Evolutionary conservation across 495 filamentous ascomycete species (phyloP).

Genomic region (Trichoderma erinaceum): DNA sequence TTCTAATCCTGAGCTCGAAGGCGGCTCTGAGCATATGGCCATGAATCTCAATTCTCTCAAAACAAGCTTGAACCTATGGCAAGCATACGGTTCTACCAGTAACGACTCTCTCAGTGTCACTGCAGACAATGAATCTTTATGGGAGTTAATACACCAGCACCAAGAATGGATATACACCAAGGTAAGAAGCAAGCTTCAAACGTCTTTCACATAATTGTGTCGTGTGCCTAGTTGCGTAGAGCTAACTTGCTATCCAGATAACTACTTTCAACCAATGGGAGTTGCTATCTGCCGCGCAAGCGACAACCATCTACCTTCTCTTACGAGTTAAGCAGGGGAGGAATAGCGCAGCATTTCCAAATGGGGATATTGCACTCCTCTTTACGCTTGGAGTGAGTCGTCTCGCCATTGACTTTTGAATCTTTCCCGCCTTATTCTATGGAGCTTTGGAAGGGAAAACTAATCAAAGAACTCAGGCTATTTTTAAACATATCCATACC

Average conservation of each 20-base stretch:
- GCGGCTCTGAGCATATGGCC: background rate
- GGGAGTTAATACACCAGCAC: background rate
- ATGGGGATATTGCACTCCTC: conserved; percentile 5
- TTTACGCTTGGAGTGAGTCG: background rate
- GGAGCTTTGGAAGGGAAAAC: background rate
- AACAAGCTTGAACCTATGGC: background rate
- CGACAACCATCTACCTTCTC: background rate
- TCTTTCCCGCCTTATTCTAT: background rate
- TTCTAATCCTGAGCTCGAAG: background rate
- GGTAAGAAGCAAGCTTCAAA: background rate
- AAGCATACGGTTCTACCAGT: background rate
- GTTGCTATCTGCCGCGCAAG: background rate
- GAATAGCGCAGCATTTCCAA: background rate
- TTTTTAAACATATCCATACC: background rate
- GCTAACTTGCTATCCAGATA: background rate
- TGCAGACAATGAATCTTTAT: background rate
- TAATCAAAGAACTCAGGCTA: background rate
- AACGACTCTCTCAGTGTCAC: background rate
- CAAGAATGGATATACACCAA: conserved; percentile 3
- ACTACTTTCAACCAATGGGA: background rate
- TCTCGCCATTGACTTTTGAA: background rate
- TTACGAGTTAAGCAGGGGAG: background rate
- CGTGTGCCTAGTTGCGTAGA: too few relatives aligned
- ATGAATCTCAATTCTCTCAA: background rate
- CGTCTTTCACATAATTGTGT: background rate